phyloP scores from a whole-genome alignment of 2,329 filamentous ascomycete species.

The Pyrenophora teres region DNA sequence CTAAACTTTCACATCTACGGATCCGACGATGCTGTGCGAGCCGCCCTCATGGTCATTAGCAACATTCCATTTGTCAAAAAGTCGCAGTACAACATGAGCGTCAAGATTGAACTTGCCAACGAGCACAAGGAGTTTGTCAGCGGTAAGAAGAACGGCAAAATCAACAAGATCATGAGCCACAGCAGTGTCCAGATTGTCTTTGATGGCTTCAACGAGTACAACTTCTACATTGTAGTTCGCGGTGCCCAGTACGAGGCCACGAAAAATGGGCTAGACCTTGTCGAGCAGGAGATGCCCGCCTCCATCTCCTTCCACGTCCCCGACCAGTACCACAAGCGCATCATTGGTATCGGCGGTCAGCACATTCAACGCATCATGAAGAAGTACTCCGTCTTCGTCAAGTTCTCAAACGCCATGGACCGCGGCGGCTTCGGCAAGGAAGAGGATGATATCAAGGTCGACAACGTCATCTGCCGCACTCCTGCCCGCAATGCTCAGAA shows the following conservation, averaged over 20 bases:
- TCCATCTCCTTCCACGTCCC: constrained; percentile 99
- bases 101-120: constrained; percentile 98
- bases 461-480: constrained; percentile 98
- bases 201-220: constrained; percentile 99
- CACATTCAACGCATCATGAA: constrained; percentile 99
- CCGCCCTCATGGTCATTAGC: constrained; percentile 90
- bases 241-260: constrained; percentile 90
- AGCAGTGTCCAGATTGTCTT: constrained; percentile 99
- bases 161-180: constrained; percentile 99
- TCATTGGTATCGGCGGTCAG: constrained; percentile 97
- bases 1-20: constrained; percentile 92
- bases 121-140: constrained; percentile 99
- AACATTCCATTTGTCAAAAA: constrained; percentile 88
- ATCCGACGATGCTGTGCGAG: constrained; percentile 94
- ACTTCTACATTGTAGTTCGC: constrained; percentile 99
- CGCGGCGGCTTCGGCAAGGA: constrained; percentile 90
- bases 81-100: constrained; percentile 87
- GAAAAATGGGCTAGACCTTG: constrained; percentile 87
- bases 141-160: constrained; percentile 99
- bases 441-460: constrained; percentile 97
- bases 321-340: constrained; percentile 98
- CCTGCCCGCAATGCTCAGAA: constrained; percentile 97
- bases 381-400: constrained; percentile 99
- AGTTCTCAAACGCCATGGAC: constrained; percentile 99
- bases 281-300: constrained; percentile 98